Base-by-base conservation (phyloP, 805 yeast species). In the Candida methanosorbosa region DNA sequence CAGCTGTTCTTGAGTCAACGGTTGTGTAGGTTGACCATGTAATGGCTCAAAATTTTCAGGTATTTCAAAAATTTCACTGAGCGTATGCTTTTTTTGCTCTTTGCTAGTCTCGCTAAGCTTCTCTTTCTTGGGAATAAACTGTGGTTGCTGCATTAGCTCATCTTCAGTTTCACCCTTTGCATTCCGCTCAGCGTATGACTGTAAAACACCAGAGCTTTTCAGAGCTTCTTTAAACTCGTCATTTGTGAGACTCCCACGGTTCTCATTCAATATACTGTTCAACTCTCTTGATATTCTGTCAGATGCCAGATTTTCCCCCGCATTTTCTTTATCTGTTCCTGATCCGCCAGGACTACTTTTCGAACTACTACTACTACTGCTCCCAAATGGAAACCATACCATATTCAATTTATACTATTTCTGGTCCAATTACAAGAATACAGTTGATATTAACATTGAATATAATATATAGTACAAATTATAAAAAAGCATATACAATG, bases 201-300 rank as follows among this genome's bases (percentile, higher is more conserved):
- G 22, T 21, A 30, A 9, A 18, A 11, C 16, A 23, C 20, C 28
- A 8, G 16, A 12, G 4, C 15, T 27, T 13, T 26, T 33, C 16
- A 38, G 28, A 14, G 26, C 33, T 9, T 39, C 39, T 38, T 56
- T 57, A 37, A 57, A 54, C 35, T 57, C 59, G 28, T 59, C 41
- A 34, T 54, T 21, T 11, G 23, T 21, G 23, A 21, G 11, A 9
- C n/a, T n/a, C n/a, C n/a, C n/a, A n/a, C n/a, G n/a, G n/a, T n/a
- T n/a, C n/a, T n/a, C n/a, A n/a, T n/a, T n/a, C n/a, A n/a, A n/a
- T n/a, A n/a, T n/a, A n/a, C n/a, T n/a, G n/a, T n/a, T n/a, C n/a
- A n/a, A n/a, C n/a, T n/a, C n/a, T n/a, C n/a, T n/a, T n/a, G n/a
- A n/a, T n/a, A n/a, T n/a, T n/a, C n/a, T n/a, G n/a, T n/a, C n/a